phyloP scores from a whole-genome alignment of 768 basidiomycete species.

The Leccinellum albellum region DNA sequence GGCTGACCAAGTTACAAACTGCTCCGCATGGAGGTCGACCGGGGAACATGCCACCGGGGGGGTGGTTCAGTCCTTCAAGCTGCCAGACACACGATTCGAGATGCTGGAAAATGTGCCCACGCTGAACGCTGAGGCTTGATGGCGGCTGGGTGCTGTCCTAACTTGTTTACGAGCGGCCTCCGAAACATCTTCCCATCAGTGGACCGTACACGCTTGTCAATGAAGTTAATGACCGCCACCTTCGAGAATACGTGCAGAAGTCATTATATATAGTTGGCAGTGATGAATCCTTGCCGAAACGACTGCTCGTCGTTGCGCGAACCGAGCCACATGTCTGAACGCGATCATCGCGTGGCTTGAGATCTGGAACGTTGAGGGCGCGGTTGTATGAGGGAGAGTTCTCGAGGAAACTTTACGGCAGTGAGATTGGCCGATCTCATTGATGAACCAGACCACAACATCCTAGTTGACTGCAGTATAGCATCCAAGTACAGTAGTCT shows the following conservation, averaged over 20 bases:
- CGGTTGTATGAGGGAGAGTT: background rate
- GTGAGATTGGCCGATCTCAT: background rate
- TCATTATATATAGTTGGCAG: background rate
- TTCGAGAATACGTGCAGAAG: conserved; percentile 8
- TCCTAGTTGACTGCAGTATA: background rate
- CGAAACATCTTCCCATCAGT: background rate
- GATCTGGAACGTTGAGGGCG: conserved; percentile 8
- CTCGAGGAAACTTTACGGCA: background rate
- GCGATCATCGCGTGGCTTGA: background rate
- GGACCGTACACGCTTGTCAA: background rate
- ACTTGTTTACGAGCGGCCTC: background rate
- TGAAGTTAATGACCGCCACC: conserved; percentile 11
- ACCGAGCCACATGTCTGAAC: background rate
- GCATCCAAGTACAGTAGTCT: background rate
- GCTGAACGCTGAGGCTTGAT: background rate
- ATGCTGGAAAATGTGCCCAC: background rate
- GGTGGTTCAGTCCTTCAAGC: background rate
- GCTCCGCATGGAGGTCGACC: background rate
- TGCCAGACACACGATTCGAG: conserved; percentile 5
- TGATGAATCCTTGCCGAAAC: background rate
- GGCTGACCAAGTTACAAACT: background rate
- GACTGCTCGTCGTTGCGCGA: background rate
- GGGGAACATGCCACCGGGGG: background rate
- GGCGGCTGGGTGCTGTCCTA: background rate
- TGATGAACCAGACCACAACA: background rate